Evolutionary conservation across 768 basidiomycete genomes (phyloP), one percentile per base, ranked within the genome.

Genomic region (Hypsizygus marmoreus): DNA sequence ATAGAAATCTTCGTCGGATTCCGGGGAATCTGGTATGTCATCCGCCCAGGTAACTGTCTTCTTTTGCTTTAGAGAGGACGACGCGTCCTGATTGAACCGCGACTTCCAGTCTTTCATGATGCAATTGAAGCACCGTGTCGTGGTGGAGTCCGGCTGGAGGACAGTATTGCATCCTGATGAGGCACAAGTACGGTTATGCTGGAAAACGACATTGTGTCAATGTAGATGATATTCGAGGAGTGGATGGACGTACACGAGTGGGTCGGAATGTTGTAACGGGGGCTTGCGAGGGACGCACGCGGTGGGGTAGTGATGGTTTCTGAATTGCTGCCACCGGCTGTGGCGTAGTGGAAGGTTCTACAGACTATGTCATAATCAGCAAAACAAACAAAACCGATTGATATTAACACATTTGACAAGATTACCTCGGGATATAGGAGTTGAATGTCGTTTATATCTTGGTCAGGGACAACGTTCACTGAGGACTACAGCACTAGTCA

Each of bases 41-140:
- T 69, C 70, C 12, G 65, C 63, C 71, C 71, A 73, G 14, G 64
- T 60, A 8, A 73, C 70, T 0, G 56, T 69, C 46, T 54, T 57
- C 38, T 55, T 59, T 16, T 25, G 38, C 28, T 51, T 61, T 4
- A 10, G 24, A 5, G 33, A 24, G 4, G 38, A 46, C n/a, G 19
- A 8, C 13, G 5, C 8, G 0, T 43, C 45, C 1, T 30, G 23
- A 19, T n/a, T n/a, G 19, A 44, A 7, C 23, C 49, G 45, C 16
- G n/a, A 39, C 28, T 41, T 53, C 60, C 58, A 59, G 6, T 45
- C 45, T 16, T 44, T 40, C 40, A 47, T 45, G 4, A 59, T 23
- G 37, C 60, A 61, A 9, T 12, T 3, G 2, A 47, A 17, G 26
- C 60, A 61, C 35, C 53, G 42, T 8, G 23, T 33, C 10, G 50